Base-by-base conservation (phyloP, 2,329 filamentous ascomycete genomes). In the Penicillium hordei region DNA sequence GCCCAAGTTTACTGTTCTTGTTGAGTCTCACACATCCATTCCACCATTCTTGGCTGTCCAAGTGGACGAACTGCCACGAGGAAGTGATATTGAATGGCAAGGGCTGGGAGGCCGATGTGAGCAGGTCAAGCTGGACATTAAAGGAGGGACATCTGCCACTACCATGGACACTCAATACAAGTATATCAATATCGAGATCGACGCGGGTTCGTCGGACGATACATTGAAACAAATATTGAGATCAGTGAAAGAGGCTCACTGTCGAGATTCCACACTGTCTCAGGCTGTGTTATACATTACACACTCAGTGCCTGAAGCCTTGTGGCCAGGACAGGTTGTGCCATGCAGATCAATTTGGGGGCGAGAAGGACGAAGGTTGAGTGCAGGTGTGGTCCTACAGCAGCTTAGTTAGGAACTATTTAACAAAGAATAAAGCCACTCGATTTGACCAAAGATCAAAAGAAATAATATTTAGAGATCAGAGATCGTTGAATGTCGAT, bases 41-140 rank as follows among this genome's bases (percentile, higher is more conserved):
- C 88, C 92, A 1, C 88, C 88, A 0, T 82, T 93, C 65, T 89
- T 94, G 69, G 83, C 88, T 0, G 88, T 86, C 1, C 86, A 94
- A 68, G 89, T 97, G 1, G 82, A 87, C 43, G 84, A 87, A 63
- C 80, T 99, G 13, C 94, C 94, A 1, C 84, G 90, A 21, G 80
- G 78, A 17, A 88, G 89, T 29, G 81, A 81, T 38, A 85, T 97
- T 12, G 94, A 99, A 77, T 99, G 93, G 93, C 88, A 90, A 65
- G 87, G 88, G 57, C 70, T 85, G 3, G 89, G 90, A 0, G 73
- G 89, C 7, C 73, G 75, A 13, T 73, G 74, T 29, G 58, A 75
- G 17, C 62, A 66, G 21, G 48, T 74, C 50, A 63, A 58, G 12
- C 42, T 74, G 23, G 57, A 62, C 25, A 52, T 48, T 23, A 55